phyloP scores from a whole-genome alignment of 1,284 basidiomycete genomes.

The Irpex sp. region DNA sequence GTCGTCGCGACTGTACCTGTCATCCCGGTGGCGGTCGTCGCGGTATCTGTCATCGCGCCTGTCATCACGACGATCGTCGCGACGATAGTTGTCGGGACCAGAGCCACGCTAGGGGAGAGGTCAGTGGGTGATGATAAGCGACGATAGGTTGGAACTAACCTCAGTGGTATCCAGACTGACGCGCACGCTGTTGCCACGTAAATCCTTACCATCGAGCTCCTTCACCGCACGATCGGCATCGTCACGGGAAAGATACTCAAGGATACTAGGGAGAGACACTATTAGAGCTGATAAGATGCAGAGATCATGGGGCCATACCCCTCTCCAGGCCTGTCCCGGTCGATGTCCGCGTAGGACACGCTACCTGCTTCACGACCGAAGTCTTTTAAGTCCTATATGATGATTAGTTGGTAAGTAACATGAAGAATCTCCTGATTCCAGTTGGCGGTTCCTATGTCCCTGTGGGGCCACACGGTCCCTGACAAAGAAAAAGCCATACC shows the following conservation, averaged over 20 bases:
- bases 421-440: neutral
- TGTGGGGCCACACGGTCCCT: constrained; percentile 6
- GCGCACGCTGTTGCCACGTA: constrained; percentile 76
- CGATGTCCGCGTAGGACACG: constrained; percentile 92
- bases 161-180: constrained; percentile 62
- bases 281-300: constrained; percentile 7
- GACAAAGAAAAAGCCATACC: constrained; percentile 49
- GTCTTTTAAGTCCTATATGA: constrained; percentile 87
- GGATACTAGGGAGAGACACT: constrained; percentile 50
- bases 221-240: constrained; percentile 92
- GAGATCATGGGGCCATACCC: constrained; percentile 55
- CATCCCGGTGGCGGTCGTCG: constrained; percentile 43
- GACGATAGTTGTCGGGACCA: constrained; percentile 70
- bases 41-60: constrained; percentile 39
- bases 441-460: neutral
- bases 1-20: constrained; percentile 38
- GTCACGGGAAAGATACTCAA: constrained; percentile 84
- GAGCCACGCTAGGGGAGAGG: constrained; percentile 42
- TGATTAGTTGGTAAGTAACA: constrained; percentile 4
- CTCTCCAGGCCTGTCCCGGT: constrained; percentile 78
- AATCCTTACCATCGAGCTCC: constrained; percentile 78
- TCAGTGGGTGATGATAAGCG: neutral
- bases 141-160: constrained; percentile 37
- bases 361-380: constrained; percentile 90
- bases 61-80: constrained; percentile 27